Base-by-base conservation (phyloP, 228 moss, liverwort and hornwort genomes). In the Sphagnum fallax region DNA sequence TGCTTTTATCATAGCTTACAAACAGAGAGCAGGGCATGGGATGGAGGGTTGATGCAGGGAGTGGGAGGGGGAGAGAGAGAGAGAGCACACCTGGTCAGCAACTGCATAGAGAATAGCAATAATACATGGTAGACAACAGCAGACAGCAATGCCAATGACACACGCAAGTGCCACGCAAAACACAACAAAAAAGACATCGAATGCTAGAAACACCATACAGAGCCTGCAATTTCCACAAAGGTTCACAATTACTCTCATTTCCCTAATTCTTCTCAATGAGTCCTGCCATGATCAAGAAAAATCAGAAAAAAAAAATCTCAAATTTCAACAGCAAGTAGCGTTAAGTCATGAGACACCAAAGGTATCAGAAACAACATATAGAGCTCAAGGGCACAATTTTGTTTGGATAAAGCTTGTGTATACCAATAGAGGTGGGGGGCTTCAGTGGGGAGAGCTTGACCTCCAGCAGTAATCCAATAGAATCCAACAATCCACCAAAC, bases 401-500 rank as follows among this genome's bases (percentile, higher is more conserved):
- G 32, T 32, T 32, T 32, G 32, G 32, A 32, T 32, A 32, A 32
- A 32, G 32, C 32, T 32, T 3, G 32, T 32, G 32, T 32, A 32
- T 75, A 87, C 98, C 98, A 94, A 14, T 98, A 98, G 50, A 98
- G 82, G 47, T 87, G 90, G 47, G 94, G 94, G 53, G 98, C 92
- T 71, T 98, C 94, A 3, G 85, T 78, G 15, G 94, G 77, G 4
- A 98, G 86, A 0, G 80, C 75, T 52, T 90, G 85, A 32, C 90
- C 89, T n/a, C 94, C 94, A 5, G 89, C 84, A 48, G 94, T 98
- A 52, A 98, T 98, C 84, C 83, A 94, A 65, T 98, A 98, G 62
- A 98, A 98, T 8, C 98, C 98, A 16, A 92, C 90, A 52, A 98
- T 91, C 98, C 98, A 98, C 98, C 98, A 98, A 10, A 89, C 79